A percentile compares a stretch with the other conserved stretches of the same genome.
phyloP scores from a whole-genome alignment of 2,329 filamentous ascomycete species.

The Penicillium frequentans region DNA sequence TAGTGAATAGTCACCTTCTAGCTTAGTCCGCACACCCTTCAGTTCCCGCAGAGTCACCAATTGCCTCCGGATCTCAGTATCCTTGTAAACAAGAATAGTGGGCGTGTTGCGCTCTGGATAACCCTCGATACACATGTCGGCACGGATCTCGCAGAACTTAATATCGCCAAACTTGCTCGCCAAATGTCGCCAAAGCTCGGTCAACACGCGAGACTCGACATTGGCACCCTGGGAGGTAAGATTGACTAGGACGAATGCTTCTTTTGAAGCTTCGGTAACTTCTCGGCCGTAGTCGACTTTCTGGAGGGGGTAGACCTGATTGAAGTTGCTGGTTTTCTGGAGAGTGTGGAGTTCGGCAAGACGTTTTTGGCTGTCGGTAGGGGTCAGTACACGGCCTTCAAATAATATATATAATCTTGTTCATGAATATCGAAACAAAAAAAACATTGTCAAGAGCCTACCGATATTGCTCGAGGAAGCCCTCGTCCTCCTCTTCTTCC shows the following conservation, averaged over 20 bases:
- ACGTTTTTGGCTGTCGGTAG: constrained; percentile 65
- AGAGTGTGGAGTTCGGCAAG: constrained; percentile 77
- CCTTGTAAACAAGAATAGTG: constrained; percentile 87
- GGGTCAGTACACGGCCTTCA: constrained; percentile 2
- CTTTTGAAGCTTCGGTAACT: constrained; percentile 84
- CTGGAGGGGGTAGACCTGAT: constrained; percentile 87
- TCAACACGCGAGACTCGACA: constrained; percentile 77
- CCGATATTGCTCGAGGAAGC: constrained; percentile 83
- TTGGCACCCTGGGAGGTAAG: constrained; percentile 79
- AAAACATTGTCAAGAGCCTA: constrained; percentile 23
- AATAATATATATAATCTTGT: not conserved
- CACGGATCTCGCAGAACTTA: constrained; percentile 96
- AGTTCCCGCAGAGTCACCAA: constrained; percentile 84
- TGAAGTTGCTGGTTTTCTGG: constrained; percentile 75
- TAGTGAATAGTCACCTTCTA: constrained; percentile 50
- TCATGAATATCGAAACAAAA: not conserved
- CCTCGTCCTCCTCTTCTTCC: constrained; percentile 94
- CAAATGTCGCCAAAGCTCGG: constrained; percentile 81
- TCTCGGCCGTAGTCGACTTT: constrained; percentile 92
- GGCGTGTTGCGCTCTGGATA: constrained; percentile 95
- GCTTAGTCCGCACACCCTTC: constrained; percentile 67
- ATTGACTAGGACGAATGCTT: constrained; percentile 70
- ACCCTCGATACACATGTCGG: constrained; percentile 89
- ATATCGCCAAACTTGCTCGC: constrained; percentile 86
- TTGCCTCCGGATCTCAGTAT: constrained; percentile 89